A percentile compares a stretch with the other conserved stretches of the same genome.
Evolutionary conservation across 495 filamentous ascomycete genomes (phyloP).

Genomic region (Hypoxylon subgilvum): DNA sequence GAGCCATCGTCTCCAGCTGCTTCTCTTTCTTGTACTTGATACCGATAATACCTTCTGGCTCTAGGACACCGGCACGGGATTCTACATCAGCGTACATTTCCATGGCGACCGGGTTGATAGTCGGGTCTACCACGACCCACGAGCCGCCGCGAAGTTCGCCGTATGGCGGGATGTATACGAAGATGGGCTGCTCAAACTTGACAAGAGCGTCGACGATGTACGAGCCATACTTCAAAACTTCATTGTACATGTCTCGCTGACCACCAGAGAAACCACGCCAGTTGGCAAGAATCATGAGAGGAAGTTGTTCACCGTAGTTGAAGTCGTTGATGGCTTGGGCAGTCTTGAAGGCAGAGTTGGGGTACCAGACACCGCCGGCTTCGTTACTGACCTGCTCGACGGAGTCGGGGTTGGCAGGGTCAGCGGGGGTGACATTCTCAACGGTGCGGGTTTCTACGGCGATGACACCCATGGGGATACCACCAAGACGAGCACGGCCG

Average conservation of each 20-base stretch:
- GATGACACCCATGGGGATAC: slow-evolving; percentile 98
- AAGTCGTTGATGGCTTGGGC: slow-evolving; percentile 98
- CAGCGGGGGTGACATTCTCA: slow-evolving; percentile 96
- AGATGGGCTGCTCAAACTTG: slow-evolving; percentile 97
- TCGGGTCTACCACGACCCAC: slow-evolving; percentile 98
- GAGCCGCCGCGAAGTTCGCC: slow-evolving; percentile 98
- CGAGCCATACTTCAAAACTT: slow-evolving; percentile 98
- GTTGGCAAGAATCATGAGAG: slow-evolving; percentile 98
- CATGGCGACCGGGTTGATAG: slow-evolving; percentile 95
- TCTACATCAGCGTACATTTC: slow-evolving; percentile 99
- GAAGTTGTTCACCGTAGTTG: slow-evolving; percentile 97
- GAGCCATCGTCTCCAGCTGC: slow-evolving; percentile 97
- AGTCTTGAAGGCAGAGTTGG: slow-evolving; percentile 99
- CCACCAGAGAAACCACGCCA: slow-evolving; percentile 99
- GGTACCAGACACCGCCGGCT: slow-evolving; percentile 99
- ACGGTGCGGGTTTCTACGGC: slow-evolving; percentile 94
- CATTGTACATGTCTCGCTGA: slow-evolving; percentile 99
- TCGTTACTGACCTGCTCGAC: slow-evolving; percentile 91
- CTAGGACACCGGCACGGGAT: slow-evolving; percentile 92
- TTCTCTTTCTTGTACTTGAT: slow-evolving; percentile 98
- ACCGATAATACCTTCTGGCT: slow-evolving; percentile 96
- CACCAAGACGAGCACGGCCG: slow-evolving; percentile 93
- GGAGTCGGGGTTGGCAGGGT: slow-evolving; percentile 97
- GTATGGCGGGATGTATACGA: slow-evolving; percentile 96
- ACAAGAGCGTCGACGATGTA: slow-evolving; percentile 98